Conservation (phyloP, 352 stramenopile genomes). For the Globisporangium viniferum region DNA sequence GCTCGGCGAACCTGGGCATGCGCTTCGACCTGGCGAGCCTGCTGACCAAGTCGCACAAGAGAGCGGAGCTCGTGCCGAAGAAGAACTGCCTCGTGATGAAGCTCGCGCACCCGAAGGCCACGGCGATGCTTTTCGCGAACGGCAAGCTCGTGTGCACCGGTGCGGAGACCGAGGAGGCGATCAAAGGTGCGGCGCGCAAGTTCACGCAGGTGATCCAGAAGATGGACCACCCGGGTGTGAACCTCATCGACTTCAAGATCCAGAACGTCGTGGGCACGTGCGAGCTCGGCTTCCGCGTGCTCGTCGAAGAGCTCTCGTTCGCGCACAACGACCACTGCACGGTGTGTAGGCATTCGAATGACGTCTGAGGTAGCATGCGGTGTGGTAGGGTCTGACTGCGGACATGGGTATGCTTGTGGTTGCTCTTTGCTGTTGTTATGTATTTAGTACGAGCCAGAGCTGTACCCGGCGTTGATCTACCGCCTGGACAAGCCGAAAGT, state of each 20-base stretch:
- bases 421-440: not conserved
- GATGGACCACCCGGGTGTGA: slow-evolving; percentile 80
- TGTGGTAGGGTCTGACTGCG: not conserved
- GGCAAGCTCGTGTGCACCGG: slow-evolving; percentile 83
- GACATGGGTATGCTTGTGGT: not conserved
- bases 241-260: slow-evolving; percentile 88
- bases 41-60: slow-evolving; percentile 69
- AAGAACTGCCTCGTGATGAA: slow-evolving; percentile 88
- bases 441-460: slow-evolving; percentile 95
- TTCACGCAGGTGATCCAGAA: slow-evolving; percentile 87
- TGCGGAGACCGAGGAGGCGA: slow-evolving; percentile 63
- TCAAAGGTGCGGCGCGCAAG: slow-evolving; percentile 72
- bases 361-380: not conserved
- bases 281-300: slow-evolving; percentile 68
- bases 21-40: slow-evolving; percentile 74
- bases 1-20: slow-evolving; percentile 77
- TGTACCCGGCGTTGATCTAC: slow-evolving; percentile 99
- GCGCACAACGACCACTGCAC: slow-evolving; percentile 72
- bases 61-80: slow-evolving; percentile 76
- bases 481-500: slow-evolving; percentile 94
- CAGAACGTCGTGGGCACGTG: slow-evolving; percentile 81
- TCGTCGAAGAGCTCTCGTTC: slow-evolving; percentile 79
- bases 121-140: slow-evolving; percentile 82
- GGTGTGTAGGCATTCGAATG: slow-evolving; percentile 24
- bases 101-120: slow-evolving; percentile 57